Evolutionary conservation across 202 grass and related monocot genomes (phyloP).

Genomic region (Miscanthus sacchariflorus): DNA sequence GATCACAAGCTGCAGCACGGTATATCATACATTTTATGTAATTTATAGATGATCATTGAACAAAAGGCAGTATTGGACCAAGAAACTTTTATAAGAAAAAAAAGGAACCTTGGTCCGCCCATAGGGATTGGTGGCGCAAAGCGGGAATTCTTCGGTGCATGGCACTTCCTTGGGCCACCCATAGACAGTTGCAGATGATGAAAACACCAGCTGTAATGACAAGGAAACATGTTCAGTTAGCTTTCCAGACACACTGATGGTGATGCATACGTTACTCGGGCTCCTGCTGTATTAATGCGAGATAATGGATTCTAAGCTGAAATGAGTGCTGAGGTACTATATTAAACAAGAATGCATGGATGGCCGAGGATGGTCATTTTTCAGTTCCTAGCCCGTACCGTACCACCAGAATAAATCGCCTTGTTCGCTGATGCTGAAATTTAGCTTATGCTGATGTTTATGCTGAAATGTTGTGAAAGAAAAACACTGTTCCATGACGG

Average conservation of each 20-base stretch:
- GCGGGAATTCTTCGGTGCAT: slow-evolving; percentile 95
- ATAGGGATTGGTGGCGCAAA: slow-evolving; percentile 87
- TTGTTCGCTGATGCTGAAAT: too few species aligned
- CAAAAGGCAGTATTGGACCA: background rate
- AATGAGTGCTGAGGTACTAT: too few species aligned
- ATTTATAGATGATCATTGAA: background rate
- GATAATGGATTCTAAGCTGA: background rate
- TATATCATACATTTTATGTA: background rate
- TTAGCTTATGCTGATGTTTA: too few species aligned
- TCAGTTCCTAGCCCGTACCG: background rate
- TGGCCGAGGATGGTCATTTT: background rate
- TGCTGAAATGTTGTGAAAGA: too few species aligned
- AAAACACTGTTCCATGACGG: too few species aligned
- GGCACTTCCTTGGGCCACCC: slow-evolving; percentile 97
- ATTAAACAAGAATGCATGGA: too few species aligned
- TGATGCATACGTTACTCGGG: background rate
- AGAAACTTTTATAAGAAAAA: background rate
- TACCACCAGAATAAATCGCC: background rate
- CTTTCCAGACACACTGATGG: background rate
- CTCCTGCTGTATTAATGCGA: background rate
- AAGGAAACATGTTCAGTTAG: slow-evolving; percentile 12
- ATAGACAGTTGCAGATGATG: slow-evolving; percentile 96
- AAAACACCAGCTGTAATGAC: slow-evolving; percentile 85
- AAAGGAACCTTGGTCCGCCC: slow-evolving; percentile 82
- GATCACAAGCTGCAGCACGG: slow-evolving; percentile 69